phyloP scores from a whole-genome alignment of 106 monocot species.

The Posidonia australis region DNA sequence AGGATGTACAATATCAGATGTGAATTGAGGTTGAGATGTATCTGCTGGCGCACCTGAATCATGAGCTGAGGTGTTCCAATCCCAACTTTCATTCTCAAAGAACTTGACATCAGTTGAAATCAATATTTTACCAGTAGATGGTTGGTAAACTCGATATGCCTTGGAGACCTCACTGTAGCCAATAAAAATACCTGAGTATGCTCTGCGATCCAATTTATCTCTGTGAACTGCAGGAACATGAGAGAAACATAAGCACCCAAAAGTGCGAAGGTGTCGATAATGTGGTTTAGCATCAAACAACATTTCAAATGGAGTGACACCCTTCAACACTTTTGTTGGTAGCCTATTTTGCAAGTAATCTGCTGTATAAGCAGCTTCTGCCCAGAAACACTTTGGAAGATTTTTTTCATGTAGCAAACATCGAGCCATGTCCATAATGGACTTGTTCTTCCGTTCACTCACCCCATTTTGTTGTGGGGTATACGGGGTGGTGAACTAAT shows the following conservation, averaged over 20 bases:
- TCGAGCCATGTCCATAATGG: too few relatives aligned
- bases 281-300: neutral
- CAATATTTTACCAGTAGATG: neutral
- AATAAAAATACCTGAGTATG: neutral
- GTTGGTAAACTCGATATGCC: neutral
- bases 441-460: neutral
- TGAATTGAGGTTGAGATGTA: too few relatives aligned
- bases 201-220: too few relatives aligned
- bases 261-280: neutral
- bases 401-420: neutral
- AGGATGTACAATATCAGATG: too few relatives aligned
- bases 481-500: neutral
- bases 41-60: too few relatives aligned
- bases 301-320: constrained; percentile 4
- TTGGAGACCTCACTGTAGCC: neutral
- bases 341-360: constrained; percentile 4
- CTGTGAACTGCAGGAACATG: too few relatives aligned
- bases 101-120: constrained; percentile 5
- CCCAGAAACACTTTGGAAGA: neutral
- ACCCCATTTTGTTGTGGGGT: neutral
- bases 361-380: neutral
- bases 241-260: neutral
- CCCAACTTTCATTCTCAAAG: neutral
- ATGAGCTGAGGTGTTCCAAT: too few relatives aligned
- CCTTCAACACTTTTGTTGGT: neutral